A percentile compares a stretch with the other conserved stretches of the same genome.
These are phyloP conservation scores for Aspergillus heteromorphus DNA, from an alignment of 495 filamentous ascomycete genomes.

Conservation along the genomic window DNA sequence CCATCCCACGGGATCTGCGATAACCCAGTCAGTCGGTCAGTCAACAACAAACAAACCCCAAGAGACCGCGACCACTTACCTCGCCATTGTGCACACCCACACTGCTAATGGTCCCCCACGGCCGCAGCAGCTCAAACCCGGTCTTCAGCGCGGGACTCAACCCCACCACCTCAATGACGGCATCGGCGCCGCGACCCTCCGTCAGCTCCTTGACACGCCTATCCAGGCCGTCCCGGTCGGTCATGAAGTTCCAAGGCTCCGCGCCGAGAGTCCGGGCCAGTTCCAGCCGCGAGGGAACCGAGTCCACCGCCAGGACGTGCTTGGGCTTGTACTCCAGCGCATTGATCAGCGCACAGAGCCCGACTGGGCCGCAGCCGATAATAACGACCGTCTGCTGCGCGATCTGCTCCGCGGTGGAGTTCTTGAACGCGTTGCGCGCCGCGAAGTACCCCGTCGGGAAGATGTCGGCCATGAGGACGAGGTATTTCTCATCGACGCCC, in stretches of 20 bases:
- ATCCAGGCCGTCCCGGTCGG: constrained; percentile 61
- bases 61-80: constrained; percentile 38
- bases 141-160: constrained; percentile 75
- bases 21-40: not conserved
- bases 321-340: constrained; percentile 75
- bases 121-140: constrained; percentile 78
- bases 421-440: constrained; percentile 73
- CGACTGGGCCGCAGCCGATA: constrained; percentile 86
- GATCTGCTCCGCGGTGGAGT: constrained; percentile 56
- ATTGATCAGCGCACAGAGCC: constrained; percentile 81
- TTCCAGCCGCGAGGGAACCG: constrained; percentile 69
- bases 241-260: constrained; percentile 78
- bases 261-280: constrained; percentile 74
- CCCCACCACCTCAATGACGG: constrained; percentile 88
- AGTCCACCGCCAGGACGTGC: constrained; percentile 81
- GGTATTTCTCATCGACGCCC: constrained; percentile 66
- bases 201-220: constrained; percentile 71
- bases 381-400: constrained; percentile 69
- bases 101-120: constrained; percentile 81
- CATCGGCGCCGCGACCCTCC: constrained; percentile 81
- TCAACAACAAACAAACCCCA: not conserved
- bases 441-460: constrained; percentile 87
- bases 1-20: constrained; percentile 79
- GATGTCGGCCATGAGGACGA: constrained; percentile 63
- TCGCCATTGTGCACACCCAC: constrained; percentile 92